Conservation (phyloP, 1,284 basidiomycete species). For the Agaricales sp. region DNA sequence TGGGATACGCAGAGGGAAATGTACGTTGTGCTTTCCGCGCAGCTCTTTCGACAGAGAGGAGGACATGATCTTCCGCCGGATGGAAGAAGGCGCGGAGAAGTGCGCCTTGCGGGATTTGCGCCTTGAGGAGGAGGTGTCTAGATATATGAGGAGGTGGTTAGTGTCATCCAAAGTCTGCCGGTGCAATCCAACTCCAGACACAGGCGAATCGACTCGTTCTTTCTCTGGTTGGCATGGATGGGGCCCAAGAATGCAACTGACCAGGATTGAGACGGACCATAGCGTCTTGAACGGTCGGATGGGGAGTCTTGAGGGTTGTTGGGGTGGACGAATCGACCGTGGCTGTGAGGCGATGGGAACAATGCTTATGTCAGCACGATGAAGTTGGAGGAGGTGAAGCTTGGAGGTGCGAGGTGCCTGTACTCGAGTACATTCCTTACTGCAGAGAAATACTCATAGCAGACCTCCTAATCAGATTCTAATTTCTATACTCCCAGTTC, state of each 20-base stretch:
- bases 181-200: neutral
- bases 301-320: neutral
- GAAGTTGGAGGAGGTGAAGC: no score
- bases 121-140: constrained; percentile 81
- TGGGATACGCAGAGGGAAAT: constrained; percentile 21
- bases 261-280: constrained; percentile 41
- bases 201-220: neutral
- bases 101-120: constrained; percentile 97
- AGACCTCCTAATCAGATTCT: no score
- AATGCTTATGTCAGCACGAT: neutral
- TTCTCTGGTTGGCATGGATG: constrained; percentile 10
- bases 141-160: constrained; percentile 5
- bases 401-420: no score
- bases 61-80: constrained; percentile 97
- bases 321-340: neutral
- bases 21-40: constrained; percentile 84
- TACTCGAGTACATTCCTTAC: no score
- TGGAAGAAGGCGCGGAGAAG: constrained; percentile 86
- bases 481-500: no score
- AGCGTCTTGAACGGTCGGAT: neutral
- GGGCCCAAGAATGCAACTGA: constrained; percentile 30
- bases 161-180: neutral
- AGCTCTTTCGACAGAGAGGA: constrained; percentile 95
- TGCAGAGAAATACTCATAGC: no score
- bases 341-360: neutral